Percentiles rank a stretch among this genome's conserved stretches.
Evolutionary conservation across 2,329 filamentous ascomycete genomes (phyloP).

Genomic region (Scedosporium boydii): DNA sequence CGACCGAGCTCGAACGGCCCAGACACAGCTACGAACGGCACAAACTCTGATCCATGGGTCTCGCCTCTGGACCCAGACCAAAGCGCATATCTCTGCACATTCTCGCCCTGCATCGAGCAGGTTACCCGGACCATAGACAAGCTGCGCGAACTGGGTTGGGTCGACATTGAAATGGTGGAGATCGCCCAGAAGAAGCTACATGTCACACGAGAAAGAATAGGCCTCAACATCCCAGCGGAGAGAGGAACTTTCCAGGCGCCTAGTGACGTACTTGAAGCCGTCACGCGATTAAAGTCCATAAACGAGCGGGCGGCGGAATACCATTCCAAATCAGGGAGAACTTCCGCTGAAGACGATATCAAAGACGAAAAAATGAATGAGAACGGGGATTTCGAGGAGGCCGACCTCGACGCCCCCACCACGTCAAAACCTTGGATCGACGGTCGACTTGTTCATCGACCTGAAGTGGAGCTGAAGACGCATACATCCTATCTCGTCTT

Average conservation of each 20-base stretch:
- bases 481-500: slow-evolving; percentile 98
- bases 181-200: slow-evolving; percentile 71
- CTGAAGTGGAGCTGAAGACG: slow-evolving; percentile 83
- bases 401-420: slow-evolving; percentile 15
- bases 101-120: slow-evolving; percentile 95
- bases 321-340: slow-evolving; percentile 30
- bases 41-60: slow-evolving; percentile 25
- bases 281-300: slow-evolving; percentile 62
- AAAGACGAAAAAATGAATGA: slow-evolving; percentile 13
- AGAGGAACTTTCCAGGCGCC: slow-evolving; percentile 62
- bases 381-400: slow-evolving; percentile 9
- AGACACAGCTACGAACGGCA: slow-evolving; percentile 8
- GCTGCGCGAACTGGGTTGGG: slow-evolving; percentile 76
- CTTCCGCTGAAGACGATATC: slow-evolving; percentile 17
- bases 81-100: slow-evolving; percentile 77
- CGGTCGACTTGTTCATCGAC: slow-evolving; percentile 68
- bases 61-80: slow-evolving; percentile 62
- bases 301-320: slow-evolving; percentile 60
- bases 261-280: slow-evolving; percentile 68
- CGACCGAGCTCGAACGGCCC: slow-evolving; percentile 19
- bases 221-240: slow-evolving; percentile 54
- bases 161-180: slow-evolving; percentile 89
- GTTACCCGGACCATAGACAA: slow-evolving; percentile 76
- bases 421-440: slow-evolving; percentile 55
- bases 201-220: slow-evolving; percentile 71